phyloP scores from a whole-genome alignment of 768 basidiomycete genomes.

The Lanmaoa pseudosensibilis region DNA sequence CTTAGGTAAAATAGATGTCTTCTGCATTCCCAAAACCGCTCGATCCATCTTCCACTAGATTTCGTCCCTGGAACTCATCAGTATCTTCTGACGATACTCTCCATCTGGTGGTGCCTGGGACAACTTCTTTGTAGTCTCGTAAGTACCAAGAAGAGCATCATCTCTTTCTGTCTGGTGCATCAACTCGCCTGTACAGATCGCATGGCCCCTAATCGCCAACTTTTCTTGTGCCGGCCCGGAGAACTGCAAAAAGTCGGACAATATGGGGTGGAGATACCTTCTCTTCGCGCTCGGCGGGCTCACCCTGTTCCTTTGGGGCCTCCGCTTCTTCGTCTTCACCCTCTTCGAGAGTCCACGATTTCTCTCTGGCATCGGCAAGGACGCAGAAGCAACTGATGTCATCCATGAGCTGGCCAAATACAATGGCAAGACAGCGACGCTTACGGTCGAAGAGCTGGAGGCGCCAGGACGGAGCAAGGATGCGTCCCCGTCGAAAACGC shows the following conservation, averaged over 20 bases:
- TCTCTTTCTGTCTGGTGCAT: not conserved
- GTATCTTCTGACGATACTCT: conserved; percentile 56
- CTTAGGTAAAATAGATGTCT: conserved; percentile 35
- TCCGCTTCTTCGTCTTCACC: conserved; percentile 53
- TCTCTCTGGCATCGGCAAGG: conserved; percentile 53
- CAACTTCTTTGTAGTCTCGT: conserved; percentile 52
- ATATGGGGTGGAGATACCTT: conserved; percentile 68
- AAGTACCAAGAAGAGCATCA: conserved; percentile 4
- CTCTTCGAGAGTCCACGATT: conserved; percentile 59
- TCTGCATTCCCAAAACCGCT: not conserved
- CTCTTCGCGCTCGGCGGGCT: conserved; percentile 53
- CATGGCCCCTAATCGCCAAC: conserved; percentile 60
- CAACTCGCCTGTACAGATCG: conserved; percentile 38
- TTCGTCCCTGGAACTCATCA: conserved; percentile 55
- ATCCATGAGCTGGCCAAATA: conserved; percentile 50
- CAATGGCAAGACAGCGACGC: conserved; percentile 43
- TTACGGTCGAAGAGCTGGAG: conserved; percentile 48
- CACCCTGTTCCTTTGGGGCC: conserved; percentile 50
- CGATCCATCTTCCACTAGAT: conserved; percentile 35
- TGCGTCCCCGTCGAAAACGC: conserved; percentile 13
- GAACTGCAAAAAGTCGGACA: conserved; percentile 42
- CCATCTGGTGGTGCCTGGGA: conserved; percentile 61
- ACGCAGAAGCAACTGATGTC: conserved; percentile 49
- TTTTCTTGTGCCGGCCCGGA: conserved; percentile 44
- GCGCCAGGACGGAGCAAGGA: conserved; percentile 27